Percentiles rank a stretch among this genome's conserved stretches.
Evolutionary conservation across 495 filamentous ascomycete species (phyloP).

Genomic region (Cercophora sp.): DNA sequence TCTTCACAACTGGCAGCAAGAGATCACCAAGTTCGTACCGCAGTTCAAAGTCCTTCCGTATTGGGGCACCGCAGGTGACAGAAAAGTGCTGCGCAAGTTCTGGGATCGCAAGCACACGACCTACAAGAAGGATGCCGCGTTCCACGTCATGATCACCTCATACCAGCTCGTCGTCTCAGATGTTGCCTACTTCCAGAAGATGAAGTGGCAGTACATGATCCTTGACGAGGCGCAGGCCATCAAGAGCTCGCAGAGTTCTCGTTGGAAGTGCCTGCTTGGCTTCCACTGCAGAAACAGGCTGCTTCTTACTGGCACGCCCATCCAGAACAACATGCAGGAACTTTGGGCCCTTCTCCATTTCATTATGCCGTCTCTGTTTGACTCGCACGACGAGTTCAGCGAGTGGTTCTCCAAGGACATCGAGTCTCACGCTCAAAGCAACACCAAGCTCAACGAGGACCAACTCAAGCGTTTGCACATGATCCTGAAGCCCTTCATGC

Average conservation of each 20-base stretch:
- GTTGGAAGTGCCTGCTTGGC: constrained; percentile 92
- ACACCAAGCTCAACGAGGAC: constrained; percentile 97
- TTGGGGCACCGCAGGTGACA: constrained; percentile 91
- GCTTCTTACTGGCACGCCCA: constrained; percentile 91
- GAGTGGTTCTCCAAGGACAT: constrained; percentile 99
- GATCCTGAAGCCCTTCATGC: constrained; percentile 99
- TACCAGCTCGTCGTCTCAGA: constrained; percentile 97
- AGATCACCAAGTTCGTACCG: constrained; percentile 91
- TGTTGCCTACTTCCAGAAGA: constrained; percentile 95
- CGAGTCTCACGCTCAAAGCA: constrained; percentile 95
- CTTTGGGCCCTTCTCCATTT: constrained; percentile 97
- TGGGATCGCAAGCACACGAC: constrained; percentile 98
- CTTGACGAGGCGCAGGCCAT: constrained; percentile 98
- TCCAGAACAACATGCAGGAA: constrained; percentile 99
- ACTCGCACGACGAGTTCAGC: constrained; percentile 98
- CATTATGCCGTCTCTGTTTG: constrained; percentile 98
- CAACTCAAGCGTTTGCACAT: constrained; percentile 95
- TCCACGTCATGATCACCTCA: constrained; percentile 94
- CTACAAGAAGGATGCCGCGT: constrained; percentile 85
- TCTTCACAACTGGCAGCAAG: constrained; percentile 98
- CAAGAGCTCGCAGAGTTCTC: constrained; percentile 93
- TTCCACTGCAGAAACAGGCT: constrained; percentile 96
- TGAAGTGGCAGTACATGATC: constrained; percentile 99
- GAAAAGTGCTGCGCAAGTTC: constrained; percentile 95
- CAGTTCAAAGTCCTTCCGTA: constrained; percentile 92